Evolutionary conservation across 495 filamentous ascomycete species (phyloP).

Genomic region (Penicillium manginii): DNA sequence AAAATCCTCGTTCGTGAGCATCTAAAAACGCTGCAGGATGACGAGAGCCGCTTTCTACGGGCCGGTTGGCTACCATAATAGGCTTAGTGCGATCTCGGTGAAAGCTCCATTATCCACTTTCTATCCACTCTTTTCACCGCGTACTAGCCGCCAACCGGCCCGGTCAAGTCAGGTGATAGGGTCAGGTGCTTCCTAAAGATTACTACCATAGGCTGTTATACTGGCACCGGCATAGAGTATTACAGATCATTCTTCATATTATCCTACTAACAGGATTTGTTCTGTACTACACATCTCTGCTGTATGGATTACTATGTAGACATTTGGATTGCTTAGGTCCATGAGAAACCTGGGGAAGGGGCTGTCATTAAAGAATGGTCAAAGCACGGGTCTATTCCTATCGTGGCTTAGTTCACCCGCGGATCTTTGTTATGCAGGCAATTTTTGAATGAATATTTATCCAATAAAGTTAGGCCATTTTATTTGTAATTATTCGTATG

Average conservation of each 20-base stretch:
- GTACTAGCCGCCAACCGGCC: neutral
- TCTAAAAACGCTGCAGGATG: neutral
- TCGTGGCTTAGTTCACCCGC: neutral
- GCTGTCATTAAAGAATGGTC: neutral
- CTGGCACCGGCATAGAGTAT: too few relatives aligned
- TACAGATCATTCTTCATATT: too few relatives aligned
- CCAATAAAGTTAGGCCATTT: neutral
- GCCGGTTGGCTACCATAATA: slow-evolving; percentile 10
- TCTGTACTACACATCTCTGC: too few relatives aligned
- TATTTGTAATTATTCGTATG: too few relatives aligned
- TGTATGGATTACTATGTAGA: neutral
- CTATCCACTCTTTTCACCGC: neutral
- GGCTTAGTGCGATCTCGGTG: neutral
- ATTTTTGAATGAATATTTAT: neutral
- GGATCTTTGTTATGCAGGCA: too few relatives aligned
- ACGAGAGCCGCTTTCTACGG: slow-evolving; percentile 13
- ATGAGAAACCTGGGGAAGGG: neutral
- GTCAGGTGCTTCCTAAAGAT: neutral
- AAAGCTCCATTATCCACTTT: slow-evolving; percentile 2
- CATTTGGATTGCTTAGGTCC: neutral
- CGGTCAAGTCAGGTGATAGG: slow-evolving; percentile 2
- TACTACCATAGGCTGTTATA: neutral
- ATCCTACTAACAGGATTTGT: too few relatives aligned
- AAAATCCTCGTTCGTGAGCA: slow-evolving; percentile 4
- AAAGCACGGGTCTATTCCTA: neutral